Base-by-base conservation (phyloP, 371 early-diverging fungal species). In the Choanephora cucurbitarum region DNA sequence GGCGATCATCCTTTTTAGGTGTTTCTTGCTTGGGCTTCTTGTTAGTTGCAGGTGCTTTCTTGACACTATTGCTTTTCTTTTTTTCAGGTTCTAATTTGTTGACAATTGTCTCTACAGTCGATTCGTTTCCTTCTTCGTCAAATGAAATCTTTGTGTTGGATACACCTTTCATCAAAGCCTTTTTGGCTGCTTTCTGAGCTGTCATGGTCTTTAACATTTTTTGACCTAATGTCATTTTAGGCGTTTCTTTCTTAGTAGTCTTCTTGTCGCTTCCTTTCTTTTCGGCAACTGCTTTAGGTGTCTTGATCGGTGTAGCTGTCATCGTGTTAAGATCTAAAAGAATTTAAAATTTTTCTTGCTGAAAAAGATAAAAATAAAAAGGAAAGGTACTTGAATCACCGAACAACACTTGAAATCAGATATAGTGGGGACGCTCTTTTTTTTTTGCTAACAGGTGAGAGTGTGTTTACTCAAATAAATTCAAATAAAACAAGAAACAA, bases 191-290 rank as follows among this genome's bases (percentile, higher is more conserved):
- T 48, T 66, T 67, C 44, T 62, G 59, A 33, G 66, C 68, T 14
- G 68, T 72, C 65, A 72, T 60, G 9, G 68, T 44, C 49, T 72
- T 47, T 19, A 72, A 47, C 13, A 72, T 45, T 15, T 68, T 68
- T 39, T 65, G 58, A 6, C 62, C 72, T 52, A 57, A 65, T 13
- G 72, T 65, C 22, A 68, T 51, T 44, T 62, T 62, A 1, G 49
- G 49, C 14, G 44, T 33, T 46, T 43, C 42, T 24, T n/a, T 17
- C 6, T 34, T 46, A 24, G n/a, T 34, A 13, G 28, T 32, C 18
- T 49, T 49, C 9, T 34, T 32, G 28, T 49, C 11, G 17, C 33
- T 17, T 43, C 14, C 18, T 43, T 21, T 44, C 44, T 28, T 4
- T 14, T 41, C 43, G 42, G 14, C 33, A 11, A 18, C 24, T 24